Evolutionary conservation across 1,284 basidiomycete genomes (phyloP).

Genomic region (Cystobasidium sp.): DNA sequence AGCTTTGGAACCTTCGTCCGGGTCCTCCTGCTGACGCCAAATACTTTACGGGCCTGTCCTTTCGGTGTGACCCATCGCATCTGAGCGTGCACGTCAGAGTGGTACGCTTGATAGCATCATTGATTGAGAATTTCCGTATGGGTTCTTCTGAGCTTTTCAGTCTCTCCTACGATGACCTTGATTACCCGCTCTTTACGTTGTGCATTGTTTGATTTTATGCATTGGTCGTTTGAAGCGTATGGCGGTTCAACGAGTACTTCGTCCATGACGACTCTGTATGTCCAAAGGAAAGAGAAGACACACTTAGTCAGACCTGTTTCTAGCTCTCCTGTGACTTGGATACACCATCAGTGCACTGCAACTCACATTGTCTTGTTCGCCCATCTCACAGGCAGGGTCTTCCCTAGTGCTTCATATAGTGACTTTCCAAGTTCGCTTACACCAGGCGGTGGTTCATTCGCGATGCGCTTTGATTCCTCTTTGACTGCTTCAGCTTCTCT

Average conservation of each 20-base stretch:
- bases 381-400: slow-evolving; percentile 39
- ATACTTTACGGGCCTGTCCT: too few relatives aligned
- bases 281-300: neutral
- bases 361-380: slow-evolving; percentile 31
- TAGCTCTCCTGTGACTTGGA: neutral
- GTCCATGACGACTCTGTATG: slow-evolving; percentile 33
- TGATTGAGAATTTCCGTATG: slow-evolving; percentile 13
- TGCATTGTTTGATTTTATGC: slow-evolving; percentile 30
- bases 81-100: too few relatives aligned
- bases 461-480: slow-evolving; percentile 24
- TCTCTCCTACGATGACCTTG: slow-evolving; percentile 39
- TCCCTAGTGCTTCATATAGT: slow-evolving; percentile 34
- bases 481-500: slow-evolving; percentile 30
- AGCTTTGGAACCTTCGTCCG: too few relatives aligned
- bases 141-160: slow-evolving; percentile 8
- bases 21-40: too few relatives aligned
- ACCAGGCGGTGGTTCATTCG: slow-evolving; percentile 35
- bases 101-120: neutral
- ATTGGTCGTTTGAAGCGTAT: slow-evolving; percentile 21
- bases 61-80: too few relatives aligned
- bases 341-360: neutral
- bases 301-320: neutral
- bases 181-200: slow-evolving; percentile 30
- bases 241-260: slow-evolving; percentile 40
- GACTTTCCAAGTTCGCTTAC: slow-evolving; percentile 21